Conservation (phyloP, 2,329 filamentous ascomycete species). For the Diaporthe ilicicola region DNA sequence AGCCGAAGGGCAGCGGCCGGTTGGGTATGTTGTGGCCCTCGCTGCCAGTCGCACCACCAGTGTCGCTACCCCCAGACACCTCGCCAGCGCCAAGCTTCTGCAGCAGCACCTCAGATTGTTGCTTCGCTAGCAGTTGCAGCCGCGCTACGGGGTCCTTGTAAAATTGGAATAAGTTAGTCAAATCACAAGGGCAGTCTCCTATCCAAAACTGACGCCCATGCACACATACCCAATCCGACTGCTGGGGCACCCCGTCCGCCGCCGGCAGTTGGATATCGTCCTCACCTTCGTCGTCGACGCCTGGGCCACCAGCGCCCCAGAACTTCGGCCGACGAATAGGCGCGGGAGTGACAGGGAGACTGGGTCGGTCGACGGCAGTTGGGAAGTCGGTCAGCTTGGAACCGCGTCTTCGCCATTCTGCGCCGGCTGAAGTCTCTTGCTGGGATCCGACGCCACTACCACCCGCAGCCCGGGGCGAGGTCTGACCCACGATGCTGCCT, state of each 20-base stretch:
- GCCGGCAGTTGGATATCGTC: constrained; percentile 69
- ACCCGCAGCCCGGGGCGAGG: constrained; percentile 37
- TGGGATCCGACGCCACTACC: constrained; percentile 25
- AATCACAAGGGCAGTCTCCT: constrained; percentile 62
- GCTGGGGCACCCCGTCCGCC: constrained; percentile 84
- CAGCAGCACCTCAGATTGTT: constrained; percentile 70
- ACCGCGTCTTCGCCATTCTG: constrained; percentile 47
- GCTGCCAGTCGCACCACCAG: constrained; percentile 2
- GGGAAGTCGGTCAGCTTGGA: constrained; percentile 89
- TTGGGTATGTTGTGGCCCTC: constrained; percentile 51
- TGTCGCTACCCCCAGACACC: constrained; percentile 27
- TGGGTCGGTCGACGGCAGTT: constrained; percentile 81
- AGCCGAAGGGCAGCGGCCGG: constrained; percentile 61
- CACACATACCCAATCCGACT: constrained; percentile 94
- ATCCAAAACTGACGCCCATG: constrained; percentile 59
- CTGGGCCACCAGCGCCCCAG: constrained; percentile 63
- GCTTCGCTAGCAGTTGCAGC: constrained; percentile 74
- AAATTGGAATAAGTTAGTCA: constrained; percentile 60
- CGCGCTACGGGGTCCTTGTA: constrained; percentile 74
- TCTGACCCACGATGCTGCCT: constrained; percentile 41
- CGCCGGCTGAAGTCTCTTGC: constrained; percentile 28
- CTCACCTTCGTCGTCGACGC: constrained; percentile 58
- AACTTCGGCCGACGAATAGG: constrained; percentile 75
- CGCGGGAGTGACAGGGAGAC: constrained; percentile 88
- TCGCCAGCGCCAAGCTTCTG: constrained; percentile 55